These are phyloP conservation scores for Hypericum perforatum DNA, from an alignment of 345 rosid species.

Conservation along the genomic window DNA sequence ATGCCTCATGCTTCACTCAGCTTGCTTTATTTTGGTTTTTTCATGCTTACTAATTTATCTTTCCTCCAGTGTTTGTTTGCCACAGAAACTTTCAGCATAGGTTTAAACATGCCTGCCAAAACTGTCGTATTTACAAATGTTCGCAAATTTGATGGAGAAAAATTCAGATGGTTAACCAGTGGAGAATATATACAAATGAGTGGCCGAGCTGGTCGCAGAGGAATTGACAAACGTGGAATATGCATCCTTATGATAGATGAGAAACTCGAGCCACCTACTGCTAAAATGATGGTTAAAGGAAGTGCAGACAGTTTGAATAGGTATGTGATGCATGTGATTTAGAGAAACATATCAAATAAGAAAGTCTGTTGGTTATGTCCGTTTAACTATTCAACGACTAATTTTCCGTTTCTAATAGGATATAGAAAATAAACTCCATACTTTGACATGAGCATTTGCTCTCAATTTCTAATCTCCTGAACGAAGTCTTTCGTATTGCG, in stretches of 20 bases:
- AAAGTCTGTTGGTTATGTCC: background rate
- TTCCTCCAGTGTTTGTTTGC: conserved; percentile 85
- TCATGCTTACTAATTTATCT: background rate
- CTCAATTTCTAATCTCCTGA: too few relatives aligned
- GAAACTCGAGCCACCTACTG: conserved; percentile 91
- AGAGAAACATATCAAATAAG: background rate
- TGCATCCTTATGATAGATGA: conserved; percentile 97
- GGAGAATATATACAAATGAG: conserved; percentile 99
- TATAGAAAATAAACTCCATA: too few relatives aligned
- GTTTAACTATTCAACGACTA: too few relatives aligned
- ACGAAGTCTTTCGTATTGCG: too few relatives aligned
- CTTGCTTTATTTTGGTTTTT: too few relatives aligned
- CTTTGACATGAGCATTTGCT: too few relatives aligned
- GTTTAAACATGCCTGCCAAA: conserved; percentile 98
- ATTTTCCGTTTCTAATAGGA: too few relatives aligned
- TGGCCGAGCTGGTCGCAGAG: conserved; percentile 99
- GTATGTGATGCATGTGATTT: conserved; percentile 25
- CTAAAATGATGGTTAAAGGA: conserved; percentile 91
- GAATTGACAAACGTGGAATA: conserved; percentile 88
- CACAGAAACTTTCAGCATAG: conserved; percentile 98
- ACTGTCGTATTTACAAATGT: conserved; percentile 97
- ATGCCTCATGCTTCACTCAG: too few relatives aligned
- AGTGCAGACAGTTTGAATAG: conserved; percentile 95
- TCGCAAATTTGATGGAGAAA: conserved; percentile 96
- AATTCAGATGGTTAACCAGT: conserved; percentile 96